phyloP scores from a whole-genome alignment of 805 yeast species.

The Yamadazyma philogaea region DNA sequence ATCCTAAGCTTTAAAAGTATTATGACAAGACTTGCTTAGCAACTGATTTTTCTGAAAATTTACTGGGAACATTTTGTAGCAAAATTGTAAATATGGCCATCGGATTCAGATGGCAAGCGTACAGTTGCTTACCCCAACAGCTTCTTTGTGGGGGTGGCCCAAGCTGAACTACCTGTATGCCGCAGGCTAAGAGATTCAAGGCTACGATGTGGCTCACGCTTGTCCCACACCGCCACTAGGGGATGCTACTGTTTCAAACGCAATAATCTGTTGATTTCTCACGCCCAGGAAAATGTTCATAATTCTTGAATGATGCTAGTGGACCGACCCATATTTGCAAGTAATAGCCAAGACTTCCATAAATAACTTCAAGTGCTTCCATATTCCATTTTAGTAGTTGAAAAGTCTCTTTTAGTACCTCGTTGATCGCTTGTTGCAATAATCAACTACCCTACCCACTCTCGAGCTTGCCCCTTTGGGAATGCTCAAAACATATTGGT shows the following conservation, averaged over 20 bases:
- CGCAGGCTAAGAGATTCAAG: background rate
- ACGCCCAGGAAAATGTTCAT: background rate
- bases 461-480: slow-evolving; percentile 1
- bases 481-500: background rate
- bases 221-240: background rate
- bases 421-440: background rate
- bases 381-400: background rate
- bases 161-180: too few relatives aligned
- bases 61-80: background rate
- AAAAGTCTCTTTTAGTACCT: background rate
- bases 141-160: too few relatives aligned
- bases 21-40: background rate
- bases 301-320: background rate
- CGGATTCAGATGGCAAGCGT: background rate
- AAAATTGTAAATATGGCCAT: background rate
- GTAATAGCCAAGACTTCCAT: background rate
- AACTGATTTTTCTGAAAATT: background rate
- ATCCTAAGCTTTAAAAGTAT: background rate
- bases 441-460: background rate
- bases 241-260: background rate
- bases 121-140: background rate
- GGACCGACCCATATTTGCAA: background rate
- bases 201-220: background rate
- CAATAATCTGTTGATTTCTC: background rate
- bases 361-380: too few relatives aligned